Conservation (phyloP, 768 basidiomycete species). For the Termitomyces sp. region DNA sequence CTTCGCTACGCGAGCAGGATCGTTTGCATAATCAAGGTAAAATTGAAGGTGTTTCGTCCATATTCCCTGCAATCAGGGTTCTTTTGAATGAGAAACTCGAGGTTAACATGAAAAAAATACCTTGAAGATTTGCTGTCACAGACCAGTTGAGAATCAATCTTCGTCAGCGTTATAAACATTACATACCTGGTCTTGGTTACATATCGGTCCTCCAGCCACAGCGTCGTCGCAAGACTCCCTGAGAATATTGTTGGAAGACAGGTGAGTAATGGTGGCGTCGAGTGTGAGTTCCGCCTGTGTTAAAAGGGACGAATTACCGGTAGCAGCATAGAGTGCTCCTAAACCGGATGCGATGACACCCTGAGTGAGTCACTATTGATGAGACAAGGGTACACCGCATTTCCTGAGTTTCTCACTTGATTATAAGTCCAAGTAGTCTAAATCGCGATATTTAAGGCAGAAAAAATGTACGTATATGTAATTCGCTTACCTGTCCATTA, state of each 20-base stretch:
- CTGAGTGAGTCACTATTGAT: conserved; percentile 18
- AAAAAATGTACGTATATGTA: not conserved
- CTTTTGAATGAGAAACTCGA: not conserved
- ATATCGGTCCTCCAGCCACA: conserved; percentile 28
- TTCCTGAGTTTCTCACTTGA: conserved; percentile 27
- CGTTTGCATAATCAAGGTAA: conserved; percentile 41
- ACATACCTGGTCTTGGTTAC: conserved; percentile 39
- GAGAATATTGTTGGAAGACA: conserved; percentile 36
- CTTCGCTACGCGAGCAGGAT: conserved; percentile 34
- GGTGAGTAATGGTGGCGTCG: conserved; percentile 38
- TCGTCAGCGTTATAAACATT: not conserved
- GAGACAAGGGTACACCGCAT: not conserved
- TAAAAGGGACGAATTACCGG: conserved; percentile 31
- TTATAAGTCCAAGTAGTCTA: conserved; percentile 59
- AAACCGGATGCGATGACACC: conserved; percentile 52
- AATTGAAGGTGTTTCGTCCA: conserved; percentile 49
- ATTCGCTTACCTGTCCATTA: conserved; percentile 32
- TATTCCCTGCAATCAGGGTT: conserved; percentile 29
- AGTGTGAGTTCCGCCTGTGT: conserved; percentile 46
- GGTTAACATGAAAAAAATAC: conserved; percentile 12
- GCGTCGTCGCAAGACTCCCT: conserved; percentile 50
- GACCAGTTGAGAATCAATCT: not conserved
- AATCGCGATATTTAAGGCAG: not conserved
- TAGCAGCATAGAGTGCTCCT: conserved; percentile 36
- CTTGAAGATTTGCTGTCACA: conserved; percentile 38